phyloP scores from a whole-genome alignment of 2,329 filamentous ascomycete species.

The Dothistroma pini region DNA sequence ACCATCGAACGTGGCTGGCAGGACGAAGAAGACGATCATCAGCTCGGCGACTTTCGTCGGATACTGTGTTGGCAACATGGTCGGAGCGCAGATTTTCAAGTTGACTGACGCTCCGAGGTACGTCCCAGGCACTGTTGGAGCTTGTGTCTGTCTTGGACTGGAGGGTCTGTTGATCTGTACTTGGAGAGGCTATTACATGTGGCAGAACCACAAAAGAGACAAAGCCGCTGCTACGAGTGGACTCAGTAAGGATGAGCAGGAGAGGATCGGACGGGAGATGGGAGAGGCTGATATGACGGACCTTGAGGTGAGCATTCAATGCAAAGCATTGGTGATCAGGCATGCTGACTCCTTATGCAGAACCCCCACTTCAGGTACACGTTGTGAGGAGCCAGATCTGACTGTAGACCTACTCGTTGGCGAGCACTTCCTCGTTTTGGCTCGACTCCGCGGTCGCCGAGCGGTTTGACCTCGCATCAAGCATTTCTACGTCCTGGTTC shows the following conservation, averaged over 20 bases:
- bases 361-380: slow-evolving; percentile 32
- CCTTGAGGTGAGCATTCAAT: slow-evolving; percentile 38
- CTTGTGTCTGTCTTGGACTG: slow-evolving; percentile 36
- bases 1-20: slow-evolving; percentile 46
- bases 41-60: slow-evolving; percentile 46
- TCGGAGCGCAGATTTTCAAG: slow-evolving; percentile 47
- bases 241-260: slow-evolving; percentile 56
- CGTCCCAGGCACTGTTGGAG: slow-evolving; percentile 42
- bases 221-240: slow-evolving; percentile 25
- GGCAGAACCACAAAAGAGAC: slow-evolving; percentile 38
- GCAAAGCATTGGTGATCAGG: neutral
- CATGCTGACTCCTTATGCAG: slow-evolving; percentile 4
- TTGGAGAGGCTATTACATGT: slow-evolving; percentile 43
- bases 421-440: too few species aligned
- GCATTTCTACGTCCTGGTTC: too few species aligned
- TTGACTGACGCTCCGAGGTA: slow-evolving; percentile 45
- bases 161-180: slow-evolving; percentile 36
- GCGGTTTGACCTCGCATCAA: too few species aligned
- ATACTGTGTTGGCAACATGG: slow-evolving; percentile 50
- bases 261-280: slow-evolving; percentile 60
- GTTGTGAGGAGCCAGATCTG: slow-evolving; percentile 6
- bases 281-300: slow-evolving; percentile 69
- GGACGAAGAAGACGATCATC: slow-evolving; percentile 47
- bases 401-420: neutral
- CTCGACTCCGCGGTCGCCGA: too few species aligned